phyloP scores from a whole-genome alignment of 2,329 filamentous ascomycete genomes.

The Scedosporium apiospermum region DNA sequence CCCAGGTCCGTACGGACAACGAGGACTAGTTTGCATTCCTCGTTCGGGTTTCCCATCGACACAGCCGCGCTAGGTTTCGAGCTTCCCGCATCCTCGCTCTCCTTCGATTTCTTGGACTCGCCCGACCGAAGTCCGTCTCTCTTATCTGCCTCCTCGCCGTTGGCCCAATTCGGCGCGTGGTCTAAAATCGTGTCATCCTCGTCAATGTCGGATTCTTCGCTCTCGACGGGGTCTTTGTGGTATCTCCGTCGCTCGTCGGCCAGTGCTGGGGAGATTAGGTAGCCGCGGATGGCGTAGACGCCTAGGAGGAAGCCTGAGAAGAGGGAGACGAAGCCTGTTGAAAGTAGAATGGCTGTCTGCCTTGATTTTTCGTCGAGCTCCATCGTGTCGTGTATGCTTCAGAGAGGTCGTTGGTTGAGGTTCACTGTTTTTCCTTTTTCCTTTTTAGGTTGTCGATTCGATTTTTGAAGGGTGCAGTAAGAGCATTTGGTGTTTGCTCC shows the following conservation, averaged over 20 bases:
- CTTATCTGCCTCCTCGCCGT: slow-evolving; percentile 49
- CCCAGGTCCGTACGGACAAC: slow-evolving; percentile 90
- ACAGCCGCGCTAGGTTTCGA: slow-evolving; percentile 10
- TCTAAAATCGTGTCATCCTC: slow-evolving; percentile 50
- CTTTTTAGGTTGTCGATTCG: not conserved
- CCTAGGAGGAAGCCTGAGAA: slow-evolving; percentile 75
- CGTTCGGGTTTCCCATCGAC: slow-evolving; percentile 32
- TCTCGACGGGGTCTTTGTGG: slow-evolving; percentile 52
- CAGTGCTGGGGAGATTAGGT: slow-evolving; percentile 47
- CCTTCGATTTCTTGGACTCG: slow-evolving; percentile 21
- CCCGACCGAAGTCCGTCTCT: slow-evolving; percentile 41
- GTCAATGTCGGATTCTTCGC: slow-evolving; percentile 59
- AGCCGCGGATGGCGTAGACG: slow-evolving; percentile 57
- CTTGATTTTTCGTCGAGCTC: not conserved
- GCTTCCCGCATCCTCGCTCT: slow-evolving; percentile 32
- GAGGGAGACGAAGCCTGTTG: slow-evolving; percentile 64
- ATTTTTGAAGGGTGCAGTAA: too few relatives aligned
- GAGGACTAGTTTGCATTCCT: slow-evolving; percentile 91
- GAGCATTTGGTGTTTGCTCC: not conserved
- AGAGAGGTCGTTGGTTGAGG: not conserved
- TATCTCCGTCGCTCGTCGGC: slow-evolving; percentile 46
- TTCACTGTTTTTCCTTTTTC: not conserved
- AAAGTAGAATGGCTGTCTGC: slow-evolving; percentile 42
- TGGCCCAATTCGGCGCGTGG: slow-evolving; percentile 59
- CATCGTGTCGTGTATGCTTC: not conserved